Evolutionary conservation across 768 basidiomycete species (phyloP).

Genomic region (Tricholoma furcatifolium): DNA sequence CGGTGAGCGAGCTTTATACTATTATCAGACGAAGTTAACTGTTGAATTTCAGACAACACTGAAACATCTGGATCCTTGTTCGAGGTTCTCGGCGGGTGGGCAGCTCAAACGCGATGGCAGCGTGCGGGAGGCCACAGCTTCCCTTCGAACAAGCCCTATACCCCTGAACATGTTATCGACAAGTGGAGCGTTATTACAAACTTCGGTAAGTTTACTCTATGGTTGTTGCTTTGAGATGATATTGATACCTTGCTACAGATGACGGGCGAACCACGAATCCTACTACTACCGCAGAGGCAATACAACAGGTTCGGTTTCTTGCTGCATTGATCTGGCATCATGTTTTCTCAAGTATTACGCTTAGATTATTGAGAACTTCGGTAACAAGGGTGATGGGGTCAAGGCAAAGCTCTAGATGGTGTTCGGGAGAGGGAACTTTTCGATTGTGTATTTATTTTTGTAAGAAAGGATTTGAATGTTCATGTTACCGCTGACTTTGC

Average conservation of each 20-base stretch:
- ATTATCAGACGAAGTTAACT: not conserved
- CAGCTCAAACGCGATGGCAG: slow-evolving; percentile 91
- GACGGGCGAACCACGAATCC: slow-evolving; percentile 87
- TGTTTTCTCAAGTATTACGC: not conserved
- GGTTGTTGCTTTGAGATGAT: not conserved
- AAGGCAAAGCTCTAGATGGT: slow-evolving; percentile 51
- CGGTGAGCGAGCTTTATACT: slow-evolving; percentile 31
- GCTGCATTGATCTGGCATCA: not conserved
- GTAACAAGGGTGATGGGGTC: slow-evolving; percentile 39
- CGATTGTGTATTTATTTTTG: too few relatives aligned
- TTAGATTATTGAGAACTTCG: slow-evolving; percentile 50
- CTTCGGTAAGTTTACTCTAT: slow-evolving; percentile 59
- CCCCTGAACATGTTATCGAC: slow-evolving; percentile 75
- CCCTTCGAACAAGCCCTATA: slow-evolving; percentile 70
- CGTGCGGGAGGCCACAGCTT: slow-evolving; percentile 85
- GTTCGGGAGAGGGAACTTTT: too few relatives aligned
- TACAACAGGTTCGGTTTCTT: slow-evolving; percentile 56
- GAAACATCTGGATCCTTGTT: slow-evolving; percentile 75
- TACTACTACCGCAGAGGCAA: slow-evolving; percentile 65
- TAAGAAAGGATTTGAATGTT: too few relatives aligned
- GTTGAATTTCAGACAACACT: slow-evolving; percentile 53
- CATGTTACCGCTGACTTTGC: too few relatives aligned
- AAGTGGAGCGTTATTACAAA: slow-evolving; percentile 85
- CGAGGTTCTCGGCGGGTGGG: slow-evolving; percentile 90
- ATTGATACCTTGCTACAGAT: slow-evolving; percentile 37